Percentiles rank a stretch among this genome's conserved stretches.
These are phyloP conservation scores for Exidia glandulosa DNA, from an alignment of 768 basidiomycete genomes.

Conservation along the genomic window DNA sequence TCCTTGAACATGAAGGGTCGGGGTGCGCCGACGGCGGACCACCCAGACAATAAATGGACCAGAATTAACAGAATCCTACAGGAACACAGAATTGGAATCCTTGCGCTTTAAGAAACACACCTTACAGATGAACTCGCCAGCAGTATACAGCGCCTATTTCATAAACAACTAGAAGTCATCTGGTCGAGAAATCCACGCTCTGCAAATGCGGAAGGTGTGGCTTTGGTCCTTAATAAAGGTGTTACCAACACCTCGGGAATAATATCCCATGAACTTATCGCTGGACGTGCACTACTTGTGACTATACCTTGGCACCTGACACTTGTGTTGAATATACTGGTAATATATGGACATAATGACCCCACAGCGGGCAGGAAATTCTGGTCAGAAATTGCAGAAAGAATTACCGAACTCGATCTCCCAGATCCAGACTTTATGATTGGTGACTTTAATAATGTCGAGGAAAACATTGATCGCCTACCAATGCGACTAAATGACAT, in stretches of 20 bases:
- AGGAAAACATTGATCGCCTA: background rate
- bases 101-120: conserved; percentile 17
- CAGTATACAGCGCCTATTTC: background rate
- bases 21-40: background rate
- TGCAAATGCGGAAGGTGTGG: background rate
- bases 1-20: background rate
- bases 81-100: conserved; percentile 8
- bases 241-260: background rate
- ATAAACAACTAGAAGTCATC: conserved; percentile 1
- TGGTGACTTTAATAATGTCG: background rate
- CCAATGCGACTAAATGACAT: background rate
- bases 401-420: background rate
- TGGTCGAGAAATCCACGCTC: background rate
- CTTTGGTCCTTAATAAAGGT: background rate
- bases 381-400: background rate
- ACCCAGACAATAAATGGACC: conserved; percentile 8
- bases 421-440: background rate
- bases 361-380: background rate
- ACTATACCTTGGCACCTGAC: background rate
- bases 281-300: background rate
- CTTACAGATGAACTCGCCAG: conserved; percentile 1
- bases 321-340: background rate
- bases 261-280: background rate
- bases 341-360: background rate
- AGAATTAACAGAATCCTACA: conserved; percentile 7